Conservation (phyloP, 495 filamentous ascomycete species). For the Xylaria longipes region DNA sequence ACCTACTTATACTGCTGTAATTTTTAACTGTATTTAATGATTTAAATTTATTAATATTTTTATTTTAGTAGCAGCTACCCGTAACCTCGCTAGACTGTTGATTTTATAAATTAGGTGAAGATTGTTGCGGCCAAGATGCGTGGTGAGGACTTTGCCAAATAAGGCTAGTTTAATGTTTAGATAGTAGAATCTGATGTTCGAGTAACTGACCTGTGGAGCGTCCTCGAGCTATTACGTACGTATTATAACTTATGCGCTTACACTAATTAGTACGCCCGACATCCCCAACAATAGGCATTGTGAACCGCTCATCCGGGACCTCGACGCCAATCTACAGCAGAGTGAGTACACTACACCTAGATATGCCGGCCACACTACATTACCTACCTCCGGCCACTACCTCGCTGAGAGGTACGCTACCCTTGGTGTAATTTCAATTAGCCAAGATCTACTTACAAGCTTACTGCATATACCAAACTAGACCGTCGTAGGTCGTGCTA, state of each 20-base stretch:
- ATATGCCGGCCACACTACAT: constrained; percentile 9
- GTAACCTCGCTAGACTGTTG: no score
- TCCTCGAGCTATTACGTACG: constrained; percentile 6
- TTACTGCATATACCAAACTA: background rate
- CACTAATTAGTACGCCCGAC: background rate
- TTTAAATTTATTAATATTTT: no score
- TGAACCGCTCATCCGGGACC: background rate
- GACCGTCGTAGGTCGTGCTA: background rate
- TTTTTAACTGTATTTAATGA: no score
- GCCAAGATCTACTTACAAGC: background rate
- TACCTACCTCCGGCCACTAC: background rate
- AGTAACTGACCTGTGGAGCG: no score
- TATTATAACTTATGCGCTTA: background rate
- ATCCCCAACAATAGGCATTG: background rate
- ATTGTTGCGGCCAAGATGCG: no score
- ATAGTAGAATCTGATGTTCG: no score
- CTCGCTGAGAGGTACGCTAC: no score
- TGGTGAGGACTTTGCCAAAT: no score
- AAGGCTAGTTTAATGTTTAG: no score
- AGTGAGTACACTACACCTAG: background rate
- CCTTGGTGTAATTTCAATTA: background rate
- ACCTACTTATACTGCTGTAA: no score
- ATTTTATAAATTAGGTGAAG: no score
- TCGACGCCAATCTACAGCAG: background rate
- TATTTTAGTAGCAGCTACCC: no score